Conservation (phyloP, 169 alveolate genomes). For the Plasmodium relictum region DNA sequence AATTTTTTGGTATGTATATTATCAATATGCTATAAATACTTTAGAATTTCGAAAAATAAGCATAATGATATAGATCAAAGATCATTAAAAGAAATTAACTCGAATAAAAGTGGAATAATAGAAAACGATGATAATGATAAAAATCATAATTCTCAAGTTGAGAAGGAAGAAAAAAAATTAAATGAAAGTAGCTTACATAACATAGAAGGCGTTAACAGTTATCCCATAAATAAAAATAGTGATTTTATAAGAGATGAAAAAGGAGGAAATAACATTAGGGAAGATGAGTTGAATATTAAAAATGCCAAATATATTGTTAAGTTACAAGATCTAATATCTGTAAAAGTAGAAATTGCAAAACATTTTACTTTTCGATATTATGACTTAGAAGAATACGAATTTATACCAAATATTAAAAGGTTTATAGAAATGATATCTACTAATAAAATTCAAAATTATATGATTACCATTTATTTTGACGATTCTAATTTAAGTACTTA, state of each 20-base stretch:
- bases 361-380: slow-evolving; percentile 20
- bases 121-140: neutral
- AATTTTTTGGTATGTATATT: slow-evolving; percentile 67
- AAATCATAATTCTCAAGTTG: neutral
- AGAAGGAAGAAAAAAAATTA: neutral
- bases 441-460: slow-evolving; percentile 18
- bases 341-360: slow-evolving; percentile 34
- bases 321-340: slow-evolving; percentile 14
- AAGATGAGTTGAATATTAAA: neutral
- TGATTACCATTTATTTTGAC: slow-evolving; percentile 43
- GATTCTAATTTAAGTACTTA: slow-evolving; percentile 17
- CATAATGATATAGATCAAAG: neutral
- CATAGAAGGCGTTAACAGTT: neutral
- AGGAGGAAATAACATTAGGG: neutral
- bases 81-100: neutral
- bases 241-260: neutral
- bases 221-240: neutral
- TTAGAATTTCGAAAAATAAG: neutral
- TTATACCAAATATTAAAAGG: slow-evolving; percentile 13
- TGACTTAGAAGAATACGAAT: slow-evolving; percentile 31
- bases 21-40: slow-evolving; percentile 55
- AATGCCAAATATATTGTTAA: slow-evolving; percentile 43
- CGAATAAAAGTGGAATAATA: neutral
- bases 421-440: slow-evolving; percentile 39
- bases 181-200: neutral